Percentiles rank a stretch among this genome's conserved stretches.
These are phyloP conservation scores for Hypoxylon lienhwacheense DNA, from an alignment of 495 filamentous ascomycete genomes.

Conservation along the genomic window DNA sequence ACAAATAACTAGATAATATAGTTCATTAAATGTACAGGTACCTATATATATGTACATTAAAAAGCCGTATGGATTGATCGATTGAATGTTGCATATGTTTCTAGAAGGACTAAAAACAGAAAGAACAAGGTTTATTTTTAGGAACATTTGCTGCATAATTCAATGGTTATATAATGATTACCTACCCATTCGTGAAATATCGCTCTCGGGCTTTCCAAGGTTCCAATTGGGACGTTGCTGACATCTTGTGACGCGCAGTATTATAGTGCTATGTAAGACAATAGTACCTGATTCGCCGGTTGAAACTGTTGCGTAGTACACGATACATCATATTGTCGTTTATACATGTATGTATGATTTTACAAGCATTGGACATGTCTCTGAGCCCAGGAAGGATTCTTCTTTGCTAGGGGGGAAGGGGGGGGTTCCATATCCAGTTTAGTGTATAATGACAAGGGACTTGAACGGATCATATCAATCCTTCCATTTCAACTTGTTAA, in stretches of 20 bases:
- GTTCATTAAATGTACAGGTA: no score
- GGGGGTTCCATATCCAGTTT: no score
- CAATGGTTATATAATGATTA: constrained; percentile 11
- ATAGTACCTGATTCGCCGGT: no score
- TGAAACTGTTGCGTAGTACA: constrained; percentile 7
- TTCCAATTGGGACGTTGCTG: constrained; percentile 18
- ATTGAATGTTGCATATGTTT: not conserved
- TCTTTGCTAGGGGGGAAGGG: no score
- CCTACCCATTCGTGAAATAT: constrained; percentile 25
- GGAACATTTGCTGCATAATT: constrained; percentile 1
- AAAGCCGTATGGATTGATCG: not conserved
- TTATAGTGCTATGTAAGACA: constrained; percentile 9
- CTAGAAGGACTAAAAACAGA: not conserved
- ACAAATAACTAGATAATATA: not conserved
- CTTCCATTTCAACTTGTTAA: no score
- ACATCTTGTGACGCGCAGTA: constrained; percentile 12
- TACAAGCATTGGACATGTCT: no score
- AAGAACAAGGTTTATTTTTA: constrained; percentile 24
- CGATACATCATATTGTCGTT: no score
- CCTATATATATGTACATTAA: no score
- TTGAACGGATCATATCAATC: no score
- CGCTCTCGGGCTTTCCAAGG: not conserved
- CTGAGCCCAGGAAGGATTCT: not conserved
- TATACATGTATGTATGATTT: no score
- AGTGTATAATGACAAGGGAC: no score